These are phyloP conservation scores for Xylaria nigripes DNA, from an alignment of 495 filamentous ascomycete genomes.

Conservation along the genomic window DNA sequence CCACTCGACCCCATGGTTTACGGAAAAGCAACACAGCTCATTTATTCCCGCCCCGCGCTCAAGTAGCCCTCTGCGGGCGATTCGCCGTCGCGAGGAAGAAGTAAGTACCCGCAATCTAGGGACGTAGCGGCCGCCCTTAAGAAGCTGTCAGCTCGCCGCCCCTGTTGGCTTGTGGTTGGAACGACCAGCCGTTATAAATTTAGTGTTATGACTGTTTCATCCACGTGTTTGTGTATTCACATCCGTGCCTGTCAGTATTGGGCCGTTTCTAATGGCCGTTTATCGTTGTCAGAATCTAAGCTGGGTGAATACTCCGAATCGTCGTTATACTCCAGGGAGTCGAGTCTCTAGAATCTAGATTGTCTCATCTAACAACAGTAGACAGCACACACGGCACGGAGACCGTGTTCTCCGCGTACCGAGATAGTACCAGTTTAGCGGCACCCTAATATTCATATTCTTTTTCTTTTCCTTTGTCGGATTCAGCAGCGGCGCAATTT, in stretches of 20 bases:
- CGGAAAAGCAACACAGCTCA: not conserved
- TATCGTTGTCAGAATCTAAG: not conserved
- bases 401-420: not conserved
- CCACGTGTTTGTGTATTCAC: not conserved
- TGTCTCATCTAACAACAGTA: not conserved
- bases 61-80: too few relatives aligned
- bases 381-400: not conserved
- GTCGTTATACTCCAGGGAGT: not conserved
- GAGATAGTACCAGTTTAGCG: not conserved
- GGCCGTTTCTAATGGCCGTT: not conserved
- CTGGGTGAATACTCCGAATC: not conserved
- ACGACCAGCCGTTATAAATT: slow-evolving; percentile 3
- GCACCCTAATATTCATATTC: not conserved
- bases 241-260: not conserved
- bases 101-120: not conserved
- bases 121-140: too few relatives aligned
- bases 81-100: too few relatives aligned
- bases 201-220: not conserved
- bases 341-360: too few relatives aligned
- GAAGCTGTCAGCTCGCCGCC: too few relatives aligned
- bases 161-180: too few relatives aligned
- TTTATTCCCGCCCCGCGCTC: too few relatives aligned
- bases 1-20: not conserved
- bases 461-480: slow-evolving; percentile 7
- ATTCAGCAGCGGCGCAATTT: not conserved